phyloP scores from a whole-genome alignment of 2,329 filamentous ascomycete genomes.

The Endothia cerciana region DNA sequence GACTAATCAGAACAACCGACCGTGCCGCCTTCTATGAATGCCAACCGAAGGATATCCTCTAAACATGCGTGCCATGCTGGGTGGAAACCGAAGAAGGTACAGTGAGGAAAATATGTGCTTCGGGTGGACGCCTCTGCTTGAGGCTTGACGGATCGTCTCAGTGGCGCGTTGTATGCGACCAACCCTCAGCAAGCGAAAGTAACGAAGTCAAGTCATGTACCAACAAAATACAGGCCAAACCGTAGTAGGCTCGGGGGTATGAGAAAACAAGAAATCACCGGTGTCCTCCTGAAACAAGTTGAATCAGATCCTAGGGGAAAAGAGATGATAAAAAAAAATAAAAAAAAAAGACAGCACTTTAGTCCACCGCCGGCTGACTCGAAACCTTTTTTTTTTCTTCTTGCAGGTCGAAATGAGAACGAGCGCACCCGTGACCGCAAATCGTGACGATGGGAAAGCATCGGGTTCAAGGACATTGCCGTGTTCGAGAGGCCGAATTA shows the following conservation, averaged over 20 bases:
- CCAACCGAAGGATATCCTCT: slow-evolving; percentile 29
- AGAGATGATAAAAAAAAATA: slow-evolving; percentile 17
- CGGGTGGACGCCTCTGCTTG: not conserved
- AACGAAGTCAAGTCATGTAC: slow-evolving; percentile 26
- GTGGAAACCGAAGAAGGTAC: slow-evolving; percentile 18
- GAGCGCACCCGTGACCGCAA: not conserved
- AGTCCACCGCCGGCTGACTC: slow-evolving; percentile 14
- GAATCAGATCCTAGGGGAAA: slow-evolving; percentile 20
- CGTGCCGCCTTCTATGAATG: slow-evolving; percentile 29
- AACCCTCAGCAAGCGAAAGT: slow-evolving; percentile 19
- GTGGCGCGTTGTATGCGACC: not conserved
- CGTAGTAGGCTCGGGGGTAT: slow-evolving; percentile 13
- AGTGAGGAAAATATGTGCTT: slow-evolving; percentile 16
- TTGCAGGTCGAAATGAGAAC: not conserved
- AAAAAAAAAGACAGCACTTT: not conserved
- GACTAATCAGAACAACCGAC: slow-evolving; percentile 17
- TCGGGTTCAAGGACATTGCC: not conserved
- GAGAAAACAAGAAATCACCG: slow-evolving; percentile 27
- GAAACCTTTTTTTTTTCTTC: slow-evolving; percentile 10
- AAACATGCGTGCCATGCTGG: slow-evolving; percentile 28
- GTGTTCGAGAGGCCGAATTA: not conserved
- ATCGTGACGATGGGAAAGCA: not conserved
- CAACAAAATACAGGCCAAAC: slow-evolving; percentile 27
- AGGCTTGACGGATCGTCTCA: not conserved
- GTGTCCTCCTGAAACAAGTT: slow-evolving; percentile 3